Conservation (phyloP, 352 stramenopile species). For the Globisporangium splendens region DNA sequence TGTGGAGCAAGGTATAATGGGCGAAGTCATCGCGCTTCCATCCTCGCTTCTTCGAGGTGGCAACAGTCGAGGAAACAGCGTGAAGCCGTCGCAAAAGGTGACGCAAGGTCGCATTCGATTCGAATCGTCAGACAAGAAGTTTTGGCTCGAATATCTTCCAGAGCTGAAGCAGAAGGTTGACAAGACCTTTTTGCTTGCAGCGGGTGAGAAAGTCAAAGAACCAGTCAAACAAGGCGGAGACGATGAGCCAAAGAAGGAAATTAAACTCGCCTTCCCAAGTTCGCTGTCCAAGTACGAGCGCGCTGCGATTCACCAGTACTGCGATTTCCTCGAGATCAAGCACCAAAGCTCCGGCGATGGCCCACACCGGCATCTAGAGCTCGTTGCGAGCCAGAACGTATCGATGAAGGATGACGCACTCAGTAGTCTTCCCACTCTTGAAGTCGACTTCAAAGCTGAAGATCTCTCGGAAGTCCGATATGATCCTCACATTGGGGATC, state of each 20-base stretch:
- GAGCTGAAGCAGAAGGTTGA: constrained; percentile 60
- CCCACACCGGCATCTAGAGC: constrained; percentile 29
- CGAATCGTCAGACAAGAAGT: constrained; percentile 30
- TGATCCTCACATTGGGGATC: constrained; percentile 54
- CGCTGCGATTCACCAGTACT: constrained; percentile 60
- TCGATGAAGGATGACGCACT: constrained; percentile 10
- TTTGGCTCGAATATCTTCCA: constrained; percentile 57
- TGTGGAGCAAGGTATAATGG: constrained; percentile 34
- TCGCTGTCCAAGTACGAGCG: constrained; percentile 66
- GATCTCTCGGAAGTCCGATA: constrained; percentile 66
- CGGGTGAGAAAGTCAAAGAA: constrained; percentile 10
- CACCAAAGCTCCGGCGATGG: constrained; percentile 51
- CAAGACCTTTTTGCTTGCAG: constrained; percentile 26
- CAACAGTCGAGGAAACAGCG: constrained; percentile 8
- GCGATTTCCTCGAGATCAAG: constrained; percentile 50
- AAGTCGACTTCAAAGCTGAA: constrained; percentile 58
- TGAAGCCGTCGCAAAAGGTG: constrained; percentile 31
- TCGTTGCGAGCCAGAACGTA: constrained; percentile 29
- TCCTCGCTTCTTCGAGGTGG: constrained; percentile 24
- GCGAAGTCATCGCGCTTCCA: constrained; percentile 41
- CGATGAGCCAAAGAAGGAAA: constrained; percentile 24
- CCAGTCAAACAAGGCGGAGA: background rate
- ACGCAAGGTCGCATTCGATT: constrained; percentile 41
- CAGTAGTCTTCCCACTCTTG: constrained; percentile 18
- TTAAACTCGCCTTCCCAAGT: constrained; percentile 35